Percentiles rank a stretch among this genome's conserved stretches.
Evolutionary conservation across 495 filamentous ascomycete genomes (phyloP).

Genomic region (Neurospora sp.): DNA sequence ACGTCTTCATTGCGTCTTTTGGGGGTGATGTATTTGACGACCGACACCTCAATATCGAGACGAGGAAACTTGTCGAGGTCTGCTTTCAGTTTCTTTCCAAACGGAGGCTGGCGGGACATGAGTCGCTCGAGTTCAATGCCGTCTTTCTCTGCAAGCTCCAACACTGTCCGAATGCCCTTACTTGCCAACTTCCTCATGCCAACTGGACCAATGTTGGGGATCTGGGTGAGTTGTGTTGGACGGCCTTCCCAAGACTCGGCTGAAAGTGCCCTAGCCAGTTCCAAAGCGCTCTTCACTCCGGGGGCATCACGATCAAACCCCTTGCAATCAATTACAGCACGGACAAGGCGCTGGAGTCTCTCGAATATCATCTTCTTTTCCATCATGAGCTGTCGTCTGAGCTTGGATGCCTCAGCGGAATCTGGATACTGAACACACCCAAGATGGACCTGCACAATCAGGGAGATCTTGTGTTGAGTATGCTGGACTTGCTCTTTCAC

Average conservation of each 20-base stretch:
- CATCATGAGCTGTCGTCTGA: conserved; percentile 50
- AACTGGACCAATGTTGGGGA: conserved; percentile 71
- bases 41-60: conserved; percentile 42
- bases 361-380: conserved; percentile 69
- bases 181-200: conserved; percentile 66
- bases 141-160: conserved; percentile 58
- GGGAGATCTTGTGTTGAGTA: conserved; percentile 72
- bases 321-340: conserved; percentile 82
- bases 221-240: conserved; percentile 74
- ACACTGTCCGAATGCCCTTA: conserved; percentile 59
- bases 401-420: conserved; percentile 49
- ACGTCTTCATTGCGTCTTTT: conserved; percentile 25
- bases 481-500: conserved; percentile 67
- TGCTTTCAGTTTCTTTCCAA: conserved; percentile 59
- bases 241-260: conserved; percentile 83
- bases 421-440: conserved; percentile 62
- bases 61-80: conserved; percentile 64
- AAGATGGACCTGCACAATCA: conserved; percentile 75
- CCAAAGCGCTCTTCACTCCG: conserved; percentile 58
- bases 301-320: conserved; percentile 56
- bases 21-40: conserved; percentile 18
- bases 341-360: conserved; percentile 61
- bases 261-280: conserved; percentile 66
- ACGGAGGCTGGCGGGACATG: conserved; percentile 73
- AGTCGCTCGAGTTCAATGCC: conserved; percentile 64